Base-by-base conservation (phyloP, 495 filamentous ascomycete genomes). In the Aspergillus homomorphus region DNA sequence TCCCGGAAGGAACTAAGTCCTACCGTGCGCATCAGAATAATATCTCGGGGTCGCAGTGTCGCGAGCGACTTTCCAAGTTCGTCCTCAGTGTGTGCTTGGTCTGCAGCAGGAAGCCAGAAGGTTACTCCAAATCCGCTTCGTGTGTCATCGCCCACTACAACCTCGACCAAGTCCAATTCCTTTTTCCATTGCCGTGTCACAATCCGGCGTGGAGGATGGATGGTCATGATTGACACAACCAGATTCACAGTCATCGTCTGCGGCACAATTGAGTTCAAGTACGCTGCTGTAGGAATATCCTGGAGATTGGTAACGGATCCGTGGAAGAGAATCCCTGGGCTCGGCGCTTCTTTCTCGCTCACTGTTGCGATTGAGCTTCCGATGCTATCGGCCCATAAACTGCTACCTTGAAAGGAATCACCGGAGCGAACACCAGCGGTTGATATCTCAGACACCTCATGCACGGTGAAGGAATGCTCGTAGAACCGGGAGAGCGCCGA, bases 91-190 rank as follows among this genome's bases (percentile, higher is more conserved):
- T 48, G 52, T 15, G 51, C 26, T 51, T 59, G 53, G 20, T 56
- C 58, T 55, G 23, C 61, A 23, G 68, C 60, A 3, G 78, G 69
- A 15, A 96, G 76, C 93, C 93, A 97, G 61, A 96, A 88, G 24
- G 87, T 93, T 58, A 97, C 74, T 14, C 79, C 82, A 69, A 97
- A 96, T 15, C 89, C 89, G 14, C 89, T 85, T 51, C 80, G 83
- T 2, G 91, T 94, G 55, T 96, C 91, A 66, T 98, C 93, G 14
- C 89, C 92, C 1, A 96, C 89, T 1, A 91, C 78, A 5, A 95
- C 68, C 64, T 96, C 91, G 33, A 91, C 73, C 0, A 96, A 78
- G 33, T 87, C 79, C 46, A 87, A 79, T 45, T 73, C 72, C 22
- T 62, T 69, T 57, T 73, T 76, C 70, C 76, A 77, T 61, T 75